These are phyloP conservation scores for Dendrobium nobile DNA, from an alignment of 106 monocot species.

Conservation along the genomic window DNA sequence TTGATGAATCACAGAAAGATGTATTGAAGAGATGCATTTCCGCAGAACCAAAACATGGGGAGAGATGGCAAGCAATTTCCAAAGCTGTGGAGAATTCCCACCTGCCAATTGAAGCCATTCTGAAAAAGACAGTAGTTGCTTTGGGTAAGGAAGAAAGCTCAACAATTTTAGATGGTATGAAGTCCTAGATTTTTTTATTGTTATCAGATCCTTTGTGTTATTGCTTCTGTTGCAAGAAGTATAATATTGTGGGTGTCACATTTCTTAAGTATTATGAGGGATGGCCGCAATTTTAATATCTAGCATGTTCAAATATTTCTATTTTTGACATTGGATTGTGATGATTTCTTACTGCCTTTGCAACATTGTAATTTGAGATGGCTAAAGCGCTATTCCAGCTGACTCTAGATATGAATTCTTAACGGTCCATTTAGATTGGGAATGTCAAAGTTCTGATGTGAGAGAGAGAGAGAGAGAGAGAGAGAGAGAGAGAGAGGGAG, in stretches of 20 bases:
- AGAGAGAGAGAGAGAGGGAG: too few relatives aligned
- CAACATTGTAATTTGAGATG: neutral
- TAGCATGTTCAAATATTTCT: neutral
- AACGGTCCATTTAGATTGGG: too few relatives aligned
- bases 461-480: too few relatives aligned
- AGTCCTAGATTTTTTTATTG: neutral
- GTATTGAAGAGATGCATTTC: slow-evolving; percentile 72
- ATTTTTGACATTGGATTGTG: neutral
- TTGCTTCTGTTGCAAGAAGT: neutral
- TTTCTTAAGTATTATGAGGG: neutral
- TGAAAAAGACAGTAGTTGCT: slow-evolving; percentile 74
- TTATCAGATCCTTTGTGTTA: slow-evolving; percentile 1
- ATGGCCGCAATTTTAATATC: neutral
- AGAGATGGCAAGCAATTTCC: slow-evolving; percentile 77
- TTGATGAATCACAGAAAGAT: slow-evolving; percentile 76
- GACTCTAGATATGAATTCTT: too few relatives aligned
- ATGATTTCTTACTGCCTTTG: neutral
- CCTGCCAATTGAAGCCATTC: slow-evolving; percentile 63
- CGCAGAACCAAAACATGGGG: slow-evolving; percentile 93
- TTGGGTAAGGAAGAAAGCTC: slow-evolving; percentile 75
- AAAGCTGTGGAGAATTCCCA: slow-evolving; percentile 97
- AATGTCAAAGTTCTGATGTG: too few relatives aligned
- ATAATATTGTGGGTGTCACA: neutral
- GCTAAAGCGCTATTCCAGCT: too few relatives aligned
- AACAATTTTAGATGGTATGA: slow-evolving; percentile 28